These are phyloP conservation scores for Euphorbia corollata DNA, from an alignment of 441 rosid species.

Conservation along the genomic window DNA sequence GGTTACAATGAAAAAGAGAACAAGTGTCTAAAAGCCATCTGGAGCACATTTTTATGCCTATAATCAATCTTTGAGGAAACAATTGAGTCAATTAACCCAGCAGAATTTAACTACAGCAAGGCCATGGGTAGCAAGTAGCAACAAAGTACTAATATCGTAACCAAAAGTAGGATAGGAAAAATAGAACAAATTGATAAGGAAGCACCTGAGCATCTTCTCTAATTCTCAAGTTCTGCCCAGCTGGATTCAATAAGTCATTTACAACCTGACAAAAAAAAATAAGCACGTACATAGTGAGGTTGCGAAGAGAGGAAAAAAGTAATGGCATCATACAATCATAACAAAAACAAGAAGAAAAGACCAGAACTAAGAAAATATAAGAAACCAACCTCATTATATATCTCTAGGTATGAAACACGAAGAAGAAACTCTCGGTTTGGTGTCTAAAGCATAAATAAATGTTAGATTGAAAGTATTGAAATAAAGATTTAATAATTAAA, in stretches of 20 bases:
- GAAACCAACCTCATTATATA: constrained; percentile 79
- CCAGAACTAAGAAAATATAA: constrained; percentile 5
- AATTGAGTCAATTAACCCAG: neutral
- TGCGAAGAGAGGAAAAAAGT: constrained; percentile 16
- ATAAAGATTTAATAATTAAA: constrained; percentile 19
- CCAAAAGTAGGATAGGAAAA: neutral
- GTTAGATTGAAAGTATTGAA: constrained; percentile 24
- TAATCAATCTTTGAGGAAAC: neutral
- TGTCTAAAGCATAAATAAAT: constrained; percentile 46
- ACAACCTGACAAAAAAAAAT: constrained; percentile 61
- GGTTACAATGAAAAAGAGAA: neutral
- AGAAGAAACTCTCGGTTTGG: constrained; percentile 92
- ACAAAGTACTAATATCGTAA: neutral
- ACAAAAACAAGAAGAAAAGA: constrained; percentile 8
- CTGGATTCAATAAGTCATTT: constrained; percentile 92
- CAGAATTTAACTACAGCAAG: neutral
- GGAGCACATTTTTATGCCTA: neutral
- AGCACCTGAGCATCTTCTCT: constrained; percentile 97
- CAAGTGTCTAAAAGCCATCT: neutral
- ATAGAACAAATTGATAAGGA: constrained; percentile 6
- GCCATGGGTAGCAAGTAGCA: neutral
- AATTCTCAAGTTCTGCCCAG: constrained; percentile 92
- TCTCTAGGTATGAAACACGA: constrained; percentile 94
- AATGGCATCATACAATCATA: constrained; percentile 7
- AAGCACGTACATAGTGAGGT: constrained; percentile 17